phyloP scores from a whole-genome alignment of 495 filamentous ascomycete genomes.

The Hypoxylon crocopeplum region DNA sequence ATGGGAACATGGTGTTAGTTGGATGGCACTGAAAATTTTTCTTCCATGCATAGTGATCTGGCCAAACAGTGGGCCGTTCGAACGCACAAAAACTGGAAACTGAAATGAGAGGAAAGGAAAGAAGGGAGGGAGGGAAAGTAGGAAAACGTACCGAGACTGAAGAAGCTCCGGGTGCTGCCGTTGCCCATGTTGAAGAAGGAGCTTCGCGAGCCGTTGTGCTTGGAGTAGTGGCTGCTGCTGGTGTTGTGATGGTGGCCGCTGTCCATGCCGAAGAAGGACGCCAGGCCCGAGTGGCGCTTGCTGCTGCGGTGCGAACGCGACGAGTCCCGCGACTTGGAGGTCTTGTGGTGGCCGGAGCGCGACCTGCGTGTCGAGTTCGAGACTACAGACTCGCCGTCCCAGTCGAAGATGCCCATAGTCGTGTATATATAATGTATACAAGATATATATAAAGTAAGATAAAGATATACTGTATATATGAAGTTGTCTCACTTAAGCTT shows the following conservation, averaged over 20 bases:
- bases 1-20: slow-evolving; percentile 1
- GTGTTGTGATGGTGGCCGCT: slow-evolving; percentile 37
- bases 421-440: not conserved
- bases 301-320: slow-evolving; percentile 37
- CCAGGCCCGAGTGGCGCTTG: slow-evolving; percentile 34
- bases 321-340: slow-evolving; percentile 42
- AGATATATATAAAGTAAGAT: slow-evolving; percentile 10
- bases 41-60: not conserved
- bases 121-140: slow-evolving; percentile 36
- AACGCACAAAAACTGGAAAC: slow-evolving; percentile 63
- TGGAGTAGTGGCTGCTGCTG: slow-evolving; percentile 42
- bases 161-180: slow-evolving; percentile 51
- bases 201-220: slow-evolving; percentile 52
- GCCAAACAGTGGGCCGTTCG: slow-evolving; percentile 54
- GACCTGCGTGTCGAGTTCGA: slow-evolving; percentile 48
- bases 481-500: slow-evolving; percentile 22
- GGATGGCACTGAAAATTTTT: not conserved
- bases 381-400: slow-evolving; percentile 49
- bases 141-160: slow-evolving; percentile 57
- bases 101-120: slow-evolving; percentile 52
- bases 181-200: slow-evolving; percentile 62
- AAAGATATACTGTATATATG: slow-evolving; percentile 10
- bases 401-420: slow-evolving; percentile 52
- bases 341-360: slow-evolving; percentile 41
- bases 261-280: slow-evolving; percentile 47